Conservation (phyloP, 2,329 filamentous ascomycete species). For the Trichothecium sympodiale region DNA sequence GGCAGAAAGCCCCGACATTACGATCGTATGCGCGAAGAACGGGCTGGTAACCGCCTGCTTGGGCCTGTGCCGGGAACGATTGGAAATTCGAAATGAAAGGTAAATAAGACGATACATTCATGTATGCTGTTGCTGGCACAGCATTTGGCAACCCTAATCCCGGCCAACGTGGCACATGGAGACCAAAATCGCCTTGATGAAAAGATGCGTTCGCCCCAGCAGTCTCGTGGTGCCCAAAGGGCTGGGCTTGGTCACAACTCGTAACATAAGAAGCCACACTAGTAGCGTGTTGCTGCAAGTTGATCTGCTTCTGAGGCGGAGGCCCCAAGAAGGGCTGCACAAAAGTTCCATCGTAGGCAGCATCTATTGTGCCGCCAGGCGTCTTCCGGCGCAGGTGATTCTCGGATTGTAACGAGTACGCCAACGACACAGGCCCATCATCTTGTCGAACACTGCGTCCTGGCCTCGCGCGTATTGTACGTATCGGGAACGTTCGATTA, state of each 20-base stretch:
- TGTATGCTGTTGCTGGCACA: no score
- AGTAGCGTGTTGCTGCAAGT: neutral
- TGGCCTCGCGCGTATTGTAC: constrained; percentile 7
- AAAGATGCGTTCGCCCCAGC: no score
- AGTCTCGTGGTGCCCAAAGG: no score
- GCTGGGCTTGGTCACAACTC: no score
- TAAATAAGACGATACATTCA: constrained; percentile 1
- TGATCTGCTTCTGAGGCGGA: constrained; percentile 71
- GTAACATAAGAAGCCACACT: no score
- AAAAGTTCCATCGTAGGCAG: constrained; percentile 79
- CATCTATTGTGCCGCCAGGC: constrained; percentile 83
- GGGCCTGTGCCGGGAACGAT: no score
- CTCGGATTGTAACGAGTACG: constrained; percentile 36
- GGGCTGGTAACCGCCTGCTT: constrained; percentile 15
- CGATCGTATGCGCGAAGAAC: constrained; percentile 23
- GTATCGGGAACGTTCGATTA: constrained; percentile 17
- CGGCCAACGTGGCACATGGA: no score
- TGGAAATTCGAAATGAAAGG: constrained; percentile 7
- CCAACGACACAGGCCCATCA: no score
- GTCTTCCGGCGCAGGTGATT: constrained; percentile 85
- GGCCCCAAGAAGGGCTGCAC: constrained; percentile 62
- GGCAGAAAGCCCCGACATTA: constrained; percentile 26
- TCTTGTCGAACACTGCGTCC: no score
- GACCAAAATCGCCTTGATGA: no score
- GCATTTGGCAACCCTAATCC: no score